Conservation (phyloP, 1,284 basidiomycete genomes). For the Cutaneotrichosporon sp. region DNA sequence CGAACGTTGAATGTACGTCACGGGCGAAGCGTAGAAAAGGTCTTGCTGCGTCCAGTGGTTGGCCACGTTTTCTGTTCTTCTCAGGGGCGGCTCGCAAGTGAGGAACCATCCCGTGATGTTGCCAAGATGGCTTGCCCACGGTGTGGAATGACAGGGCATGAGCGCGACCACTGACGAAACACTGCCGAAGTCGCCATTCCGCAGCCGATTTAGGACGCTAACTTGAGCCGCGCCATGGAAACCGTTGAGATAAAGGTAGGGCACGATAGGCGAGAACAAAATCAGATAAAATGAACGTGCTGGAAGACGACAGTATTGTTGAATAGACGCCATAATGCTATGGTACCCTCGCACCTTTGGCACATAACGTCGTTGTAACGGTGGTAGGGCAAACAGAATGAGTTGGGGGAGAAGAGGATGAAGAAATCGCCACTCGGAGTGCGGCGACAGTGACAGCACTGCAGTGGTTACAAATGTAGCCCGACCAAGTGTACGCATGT, state of each 20-base stretch:
- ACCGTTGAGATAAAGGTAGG: constrained; percentile 62
- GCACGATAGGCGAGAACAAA: constrained; percentile 55
- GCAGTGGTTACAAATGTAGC: constrained; percentile 61
- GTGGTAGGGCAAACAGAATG: constrained; percentile 70
- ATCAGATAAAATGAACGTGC: constrained; percentile 52
- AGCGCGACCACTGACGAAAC: constrained; percentile 65
- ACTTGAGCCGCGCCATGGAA: constrained; percentile 76
- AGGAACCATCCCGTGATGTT: constrained; percentile 70
- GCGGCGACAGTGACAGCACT: constrained; percentile 71
- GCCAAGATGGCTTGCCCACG: constrained; percentile 81
- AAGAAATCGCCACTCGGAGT: constrained; percentile 97
- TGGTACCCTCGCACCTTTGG: constrained; percentile 36
- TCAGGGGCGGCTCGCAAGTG: constrained; percentile 83
- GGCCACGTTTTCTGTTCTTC: background rate
- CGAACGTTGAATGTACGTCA: constrained; percentile 59
- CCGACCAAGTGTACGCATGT: constrained; percentile 53
- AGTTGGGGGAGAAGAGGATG: constrained; percentile 86
- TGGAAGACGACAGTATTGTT: constrained; percentile 34
- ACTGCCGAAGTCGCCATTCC: constrained; percentile 19
- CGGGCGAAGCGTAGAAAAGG: constrained; percentile 72
- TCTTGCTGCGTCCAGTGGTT: constrained; percentile 75
- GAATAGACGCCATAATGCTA: constrained; percentile 29
- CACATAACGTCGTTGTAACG: constrained; percentile 56
- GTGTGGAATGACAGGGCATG: constrained; percentile 98
- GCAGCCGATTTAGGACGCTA: constrained; percentile 56